Evolutionary conservation across 2,329 filamentous ascomycete species (phyloP).

Genomic region (Ustulina deusta): DNA sequence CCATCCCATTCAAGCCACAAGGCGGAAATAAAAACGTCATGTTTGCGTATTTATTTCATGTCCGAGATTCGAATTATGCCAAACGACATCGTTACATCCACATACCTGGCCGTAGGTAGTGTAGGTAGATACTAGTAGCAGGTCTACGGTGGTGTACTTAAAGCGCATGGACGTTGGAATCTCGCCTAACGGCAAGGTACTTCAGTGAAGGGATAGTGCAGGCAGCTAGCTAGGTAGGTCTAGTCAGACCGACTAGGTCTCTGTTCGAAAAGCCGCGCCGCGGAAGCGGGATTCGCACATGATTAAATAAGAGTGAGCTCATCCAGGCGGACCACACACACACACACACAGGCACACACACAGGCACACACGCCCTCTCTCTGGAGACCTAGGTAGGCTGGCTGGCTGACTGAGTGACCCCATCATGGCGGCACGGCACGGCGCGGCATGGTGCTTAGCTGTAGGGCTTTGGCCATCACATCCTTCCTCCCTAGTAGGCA

Average conservation of each 20-base stretch:
- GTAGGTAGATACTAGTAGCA: too few relatives aligned
- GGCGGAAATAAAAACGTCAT: not conserved
- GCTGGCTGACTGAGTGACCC: constrained; percentile 21
- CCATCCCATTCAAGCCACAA: not conserved
- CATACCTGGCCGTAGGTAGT: too few relatives aligned
- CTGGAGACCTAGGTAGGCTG: not conserved
- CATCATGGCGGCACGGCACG: constrained; percentile 35
- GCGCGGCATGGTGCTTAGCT: constrained; percentile 30
- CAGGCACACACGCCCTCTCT: not conserved
- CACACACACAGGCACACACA: not conserved
- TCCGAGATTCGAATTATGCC: not conserved
- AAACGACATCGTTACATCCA: too few relatives aligned
- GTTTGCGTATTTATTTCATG: not conserved
- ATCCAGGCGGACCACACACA: not conserved
- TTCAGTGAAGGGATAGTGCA: constrained; percentile 2
- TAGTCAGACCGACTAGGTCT: too few relatives aligned
- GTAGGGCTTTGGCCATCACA: constrained; percentile 24
- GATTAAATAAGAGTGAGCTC: not conserved
- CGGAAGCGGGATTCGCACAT: constrained; percentile 21
- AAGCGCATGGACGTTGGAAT: not conserved
- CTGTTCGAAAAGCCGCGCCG: constrained; percentile 3
- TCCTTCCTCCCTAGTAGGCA: not conserved
- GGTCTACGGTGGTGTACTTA: not conserved
- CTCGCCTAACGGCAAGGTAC: constrained; percentile 11
- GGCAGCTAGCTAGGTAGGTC: too few relatives aligned